Conservation (phyloP, 1,284 basidiomycete species). For the Apiotrichum montevideense region DNA sequence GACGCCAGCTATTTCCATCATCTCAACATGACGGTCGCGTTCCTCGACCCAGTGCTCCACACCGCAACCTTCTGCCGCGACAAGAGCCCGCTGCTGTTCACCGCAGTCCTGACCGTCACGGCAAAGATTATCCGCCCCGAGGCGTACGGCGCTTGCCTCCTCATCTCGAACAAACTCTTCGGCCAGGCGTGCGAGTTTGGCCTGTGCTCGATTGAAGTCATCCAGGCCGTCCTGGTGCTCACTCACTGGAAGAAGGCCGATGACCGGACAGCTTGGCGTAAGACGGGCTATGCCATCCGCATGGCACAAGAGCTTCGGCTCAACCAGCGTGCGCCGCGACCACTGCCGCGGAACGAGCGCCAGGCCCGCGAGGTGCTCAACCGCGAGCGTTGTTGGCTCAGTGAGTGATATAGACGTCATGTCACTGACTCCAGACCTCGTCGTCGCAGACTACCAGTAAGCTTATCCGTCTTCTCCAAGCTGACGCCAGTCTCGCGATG, state of each 20-base stretch:
- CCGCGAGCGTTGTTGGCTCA: slow-evolving; percentile 28
- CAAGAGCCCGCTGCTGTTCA: slow-evolving; percentile 44
- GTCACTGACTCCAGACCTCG: slow-evolving; percentile 15
- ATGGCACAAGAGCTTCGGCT: slow-evolving; percentile 45
- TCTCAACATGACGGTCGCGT: slow-evolving; percentile 31
- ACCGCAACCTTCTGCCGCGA: slow-evolving; percentile 38
- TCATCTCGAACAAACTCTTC: slow-evolving; percentile 39
- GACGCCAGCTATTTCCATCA: slow-evolving; percentile 30
- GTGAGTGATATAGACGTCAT: slow-evolving; percentile 10
- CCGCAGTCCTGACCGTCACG: slow-evolving; percentile 45
- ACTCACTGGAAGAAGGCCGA: slow-evolving; percentile 47
- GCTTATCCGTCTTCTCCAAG: background rate
- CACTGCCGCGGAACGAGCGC: slow-evolving; percentile 29
- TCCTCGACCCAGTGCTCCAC: slow-evolving; percentile 43
- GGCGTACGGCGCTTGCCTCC: slow-evolving; percentile 38
- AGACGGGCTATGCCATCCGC: slow-evolving; percentile 39
- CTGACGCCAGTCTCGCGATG: slow-evolving; percentile 20
- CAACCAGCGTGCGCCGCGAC: slow-evolving; percentile 25
- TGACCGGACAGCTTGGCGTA: slow-evolving; percentile 41
- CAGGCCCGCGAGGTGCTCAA: slow-evolving; percentile 29
- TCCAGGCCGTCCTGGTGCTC: slow-evolving; percentile 44
- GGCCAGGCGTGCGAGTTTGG: slow-evolving; percentile 45
- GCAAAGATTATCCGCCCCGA: slow-evolving; percentile 43
- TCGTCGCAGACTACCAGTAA: slow-evolving; percentile 29
- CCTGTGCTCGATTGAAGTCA: slow-evolving; percentile 41